Base-by-base conservation (phyloP, 2,329 filamentous ascomycete species). In the Cercospora sp. region DNA sequence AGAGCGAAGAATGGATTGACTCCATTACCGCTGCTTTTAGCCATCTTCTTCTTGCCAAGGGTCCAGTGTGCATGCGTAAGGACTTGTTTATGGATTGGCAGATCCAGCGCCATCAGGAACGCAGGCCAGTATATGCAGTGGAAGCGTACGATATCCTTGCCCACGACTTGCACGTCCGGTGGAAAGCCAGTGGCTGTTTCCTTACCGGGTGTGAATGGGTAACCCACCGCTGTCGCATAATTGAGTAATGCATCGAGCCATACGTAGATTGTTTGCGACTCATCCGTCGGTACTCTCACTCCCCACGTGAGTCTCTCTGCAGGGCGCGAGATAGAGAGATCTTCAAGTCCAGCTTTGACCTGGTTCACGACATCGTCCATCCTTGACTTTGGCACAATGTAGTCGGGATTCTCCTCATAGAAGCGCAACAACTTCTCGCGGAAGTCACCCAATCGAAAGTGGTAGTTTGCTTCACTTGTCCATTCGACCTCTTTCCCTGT, bases 91-190 rank as follows among this genome's bases (percentile, higher is more conserved):
- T 95, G 93, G 0, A 91, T 83, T 1, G 92, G 90, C 4, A 98
- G 84, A 62, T 90, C 89, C 13, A 97, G 83, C 1, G 95, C 94
- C 86, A 99, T 90, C 16, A 99, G 88, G 74, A 99, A 91, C 3
- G 95, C 95, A 0, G 95, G 95, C 95, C 96, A 99, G 83, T 99
- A 99, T 59, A 99, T 90, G 79, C 92, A 94, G 79, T 99, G 96
- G 80, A 99, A 99, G 18, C 93, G 90, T 66, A 97, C 85, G 72
- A 99, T 99, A 79, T 99, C 95, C 80, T 99, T 99, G 60, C 95
- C 95, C 65, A 99, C 90, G 28, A 99, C 88, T 57, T 99, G 95
- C 18, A 95, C 86, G 78, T 99, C 90, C 8, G 93, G 92, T 4
- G 95, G 95, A 94, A 95, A 99, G 26, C 91, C 89, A 61, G 86